A percentile compares a stretch with the other conserved stretches of the same genome.
Evolutionary conservation across 495 filamentous ascomycete genomes (phyloP).

Genomic region (Trypethelium eluteriae): DNA sequence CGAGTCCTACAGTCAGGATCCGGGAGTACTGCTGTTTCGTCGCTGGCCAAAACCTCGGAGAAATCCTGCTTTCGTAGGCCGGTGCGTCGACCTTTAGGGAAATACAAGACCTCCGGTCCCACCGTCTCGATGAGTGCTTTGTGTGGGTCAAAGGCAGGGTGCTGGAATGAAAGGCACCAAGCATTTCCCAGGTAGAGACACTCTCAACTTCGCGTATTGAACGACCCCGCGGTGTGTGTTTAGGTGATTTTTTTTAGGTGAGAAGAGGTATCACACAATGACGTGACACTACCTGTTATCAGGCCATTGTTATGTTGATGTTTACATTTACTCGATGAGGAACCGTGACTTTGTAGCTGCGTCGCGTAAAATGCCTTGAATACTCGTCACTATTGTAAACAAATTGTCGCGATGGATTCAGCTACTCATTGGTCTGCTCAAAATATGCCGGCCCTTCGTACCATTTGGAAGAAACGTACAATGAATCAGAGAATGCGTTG

Average conservation of each 20-base stretch:
- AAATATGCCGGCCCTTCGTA: not conserved
- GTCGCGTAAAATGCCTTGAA: too few species aligned
- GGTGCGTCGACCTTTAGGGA: too few species aligned
- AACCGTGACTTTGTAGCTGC: too few species aligned
- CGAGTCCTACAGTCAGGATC: too few species aligned
- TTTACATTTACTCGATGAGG: conserved; percentile 11
- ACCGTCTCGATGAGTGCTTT: too few species aligned
- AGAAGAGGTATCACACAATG: not conserved
- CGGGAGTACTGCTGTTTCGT: too few species aligned
- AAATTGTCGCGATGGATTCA: not conserved
- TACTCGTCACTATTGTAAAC: too few species aligned
- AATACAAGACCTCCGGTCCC: too few species aligned
- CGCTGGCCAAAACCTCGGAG: too few species aligned
- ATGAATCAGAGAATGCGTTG: not conserved
- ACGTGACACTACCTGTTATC: not conserved
- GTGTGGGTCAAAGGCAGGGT: too few species aligned
- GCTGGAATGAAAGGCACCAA: too few species aligned
- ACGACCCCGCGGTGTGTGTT: not conserved
- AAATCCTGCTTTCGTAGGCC: too few species aligned
- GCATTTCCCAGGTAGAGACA: not conserved
- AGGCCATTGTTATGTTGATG: not conserved
- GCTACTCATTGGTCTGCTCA: not conserved
- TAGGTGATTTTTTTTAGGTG: not conserved
- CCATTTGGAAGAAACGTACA: not conserved
- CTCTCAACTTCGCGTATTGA: not conserved